These are phyloP conservation scores for Hordeum pubiflorum DNA, from an alignment of 202 grass and related monocot species.

Conservation along the genomic window DNA sequence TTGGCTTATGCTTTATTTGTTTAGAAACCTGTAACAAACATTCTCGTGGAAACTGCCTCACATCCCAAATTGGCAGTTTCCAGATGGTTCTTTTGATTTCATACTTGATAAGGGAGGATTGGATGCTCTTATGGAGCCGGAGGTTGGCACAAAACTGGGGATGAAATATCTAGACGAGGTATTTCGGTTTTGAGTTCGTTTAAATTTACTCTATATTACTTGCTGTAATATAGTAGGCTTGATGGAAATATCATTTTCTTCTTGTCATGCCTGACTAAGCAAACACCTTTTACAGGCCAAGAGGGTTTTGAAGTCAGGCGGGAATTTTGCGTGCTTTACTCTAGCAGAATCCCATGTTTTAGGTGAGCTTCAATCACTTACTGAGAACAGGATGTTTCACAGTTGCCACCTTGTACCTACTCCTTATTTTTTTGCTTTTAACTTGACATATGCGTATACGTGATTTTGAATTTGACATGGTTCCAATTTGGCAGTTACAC, in stretches of 20 bases:
- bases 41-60: slow-evolving; percentile 18
- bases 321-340: slow-evolving; percentile 82
- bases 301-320: slow-evolving; percentile 78
- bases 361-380: slow-evolving; percentile 48
- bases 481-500: background rate
- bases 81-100: slow-evolving; percentile 69
- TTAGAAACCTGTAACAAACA: slow-evolving; percentile 4
- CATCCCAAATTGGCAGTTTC: slow-evolving; percentile 46
- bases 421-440: background rate
- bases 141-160: slow-evolving; percentile 61
- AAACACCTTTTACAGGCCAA: slow-evolving; percentile 47
- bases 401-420: background rate
- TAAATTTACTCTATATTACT: slow-evolving; percentile 21
- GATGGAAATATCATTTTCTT: slow-evolving; percentile 7
- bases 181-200: background rate
- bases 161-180: slow-evolving; percentile 94
- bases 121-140: slow-evolving; percentile 96
- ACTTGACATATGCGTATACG: background rate
- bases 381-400: background rate
- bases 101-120: slow-evolving; percentile 97
- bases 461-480: background rate
- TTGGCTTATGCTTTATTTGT: slow-evolving; percentile 16
- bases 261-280: slow-evolving; percentile 13
- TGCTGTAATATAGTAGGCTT: slow-evolving; percentile 9
- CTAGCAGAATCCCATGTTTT: slow-evolving; percentile 95